Conservation (phyloP, 352 stramenopile genomes). For the Globisporangium apiculatum region DNA sequence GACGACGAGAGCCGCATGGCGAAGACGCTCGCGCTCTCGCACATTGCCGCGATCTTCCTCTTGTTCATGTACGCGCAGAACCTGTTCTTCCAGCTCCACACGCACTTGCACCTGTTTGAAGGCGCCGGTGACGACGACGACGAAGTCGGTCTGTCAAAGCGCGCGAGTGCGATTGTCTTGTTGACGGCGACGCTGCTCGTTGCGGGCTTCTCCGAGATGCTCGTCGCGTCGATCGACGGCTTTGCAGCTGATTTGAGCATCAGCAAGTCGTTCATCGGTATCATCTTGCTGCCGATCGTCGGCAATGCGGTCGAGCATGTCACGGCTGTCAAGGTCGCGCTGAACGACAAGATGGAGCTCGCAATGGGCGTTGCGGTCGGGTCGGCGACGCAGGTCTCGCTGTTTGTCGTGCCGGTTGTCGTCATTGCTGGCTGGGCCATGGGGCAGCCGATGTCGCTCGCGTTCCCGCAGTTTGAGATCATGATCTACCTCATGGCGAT, state of each 20-base stretch:
- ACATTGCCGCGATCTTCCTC: constrained; percentile 73
- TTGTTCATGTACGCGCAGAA: constrained; percentile 93
- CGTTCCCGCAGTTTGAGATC: constrained; percentile 96
- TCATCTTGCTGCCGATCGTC: constrained; percentile 96
- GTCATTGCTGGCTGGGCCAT: constrained; percentile 93
- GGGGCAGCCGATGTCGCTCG: constrained; percentile 92
- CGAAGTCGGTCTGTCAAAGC: constrained; percentile 74
- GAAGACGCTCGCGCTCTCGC: constrained; percentile 72
- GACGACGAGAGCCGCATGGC: constrained; percentile 58
- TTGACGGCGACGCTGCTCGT: constrained; percentile 86
- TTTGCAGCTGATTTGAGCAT: constrained; percentile 56
- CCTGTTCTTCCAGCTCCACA: constrained; percentile 95
- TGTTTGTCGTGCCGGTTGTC: constrained; percentile 95
- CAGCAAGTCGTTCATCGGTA: constrained; percentile 88
- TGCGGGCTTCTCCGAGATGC: constrained; percentile 91
- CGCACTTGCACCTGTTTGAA: constrained; percentile 92
- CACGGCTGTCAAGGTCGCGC: constrained; percentile 94
- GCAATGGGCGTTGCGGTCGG: constrained; percentile 97
- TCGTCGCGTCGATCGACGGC: constrained; percentile 82
- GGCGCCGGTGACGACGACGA: constrained; percentile 53
- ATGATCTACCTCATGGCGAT: constrained; percentile 94
- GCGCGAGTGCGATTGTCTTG: constrained; percentile 74
- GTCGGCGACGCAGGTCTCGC: constrained; percentile 94
- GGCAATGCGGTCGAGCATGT: constrained; percentile 98
- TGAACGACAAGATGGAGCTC: constrained; percentile 99